These are phyloP conservation scores for Spathaspora hagerdaliae DNA, from an alignment of 805 yeast species.

Conservation along the genomic window DNA sequence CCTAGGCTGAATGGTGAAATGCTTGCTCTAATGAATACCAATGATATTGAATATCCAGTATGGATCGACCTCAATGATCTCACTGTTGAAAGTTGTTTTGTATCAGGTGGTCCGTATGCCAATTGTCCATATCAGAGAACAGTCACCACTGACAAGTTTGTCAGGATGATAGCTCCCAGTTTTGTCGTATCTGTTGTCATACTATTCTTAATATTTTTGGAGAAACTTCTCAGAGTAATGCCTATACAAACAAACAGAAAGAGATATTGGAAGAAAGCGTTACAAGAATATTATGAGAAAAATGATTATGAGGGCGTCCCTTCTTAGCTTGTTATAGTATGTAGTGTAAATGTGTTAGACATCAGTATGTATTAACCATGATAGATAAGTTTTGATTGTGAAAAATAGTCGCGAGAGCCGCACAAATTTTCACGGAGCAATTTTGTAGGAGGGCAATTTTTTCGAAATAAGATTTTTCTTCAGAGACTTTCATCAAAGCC, in stretches of 20 bases:
- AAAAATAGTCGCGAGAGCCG: background rate
- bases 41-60: constrained; percentile 28
- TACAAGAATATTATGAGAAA: constrained; percentile 52
- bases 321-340: constrained; percentile 33
- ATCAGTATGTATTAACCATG: too few relatives aligned
- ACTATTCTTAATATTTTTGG: constrained; percentile 45
- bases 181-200: constrained; percentile 53
- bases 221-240: constrained; percentile 50
- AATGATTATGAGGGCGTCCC: constrained; percentile 87
- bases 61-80: constrained; percentile 87
- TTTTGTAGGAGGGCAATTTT: too few relatives aligned
- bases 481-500: too few relatives aligned
- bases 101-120: constrained; percentile 73
- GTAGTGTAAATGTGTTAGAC: background rate
- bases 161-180: constrained; percentile 65
- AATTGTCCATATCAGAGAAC: constrained; percentile 71
- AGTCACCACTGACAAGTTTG: constrained; percentile 52
- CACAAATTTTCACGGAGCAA: background rate
- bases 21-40: constrained; percentile 20
- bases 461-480: too few relatives aligned
- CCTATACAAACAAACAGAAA: constrained; percentile 72
- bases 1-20: constrained; percentile 37
- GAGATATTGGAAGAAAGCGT: constrained; percentile 56
- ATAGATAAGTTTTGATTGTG: too few relatives aligned
- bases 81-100: constrained; percentile 75